Base-by-base conservation (phyloP, 164 flowering plant genomes). In the Malania oleifera region DNA sequence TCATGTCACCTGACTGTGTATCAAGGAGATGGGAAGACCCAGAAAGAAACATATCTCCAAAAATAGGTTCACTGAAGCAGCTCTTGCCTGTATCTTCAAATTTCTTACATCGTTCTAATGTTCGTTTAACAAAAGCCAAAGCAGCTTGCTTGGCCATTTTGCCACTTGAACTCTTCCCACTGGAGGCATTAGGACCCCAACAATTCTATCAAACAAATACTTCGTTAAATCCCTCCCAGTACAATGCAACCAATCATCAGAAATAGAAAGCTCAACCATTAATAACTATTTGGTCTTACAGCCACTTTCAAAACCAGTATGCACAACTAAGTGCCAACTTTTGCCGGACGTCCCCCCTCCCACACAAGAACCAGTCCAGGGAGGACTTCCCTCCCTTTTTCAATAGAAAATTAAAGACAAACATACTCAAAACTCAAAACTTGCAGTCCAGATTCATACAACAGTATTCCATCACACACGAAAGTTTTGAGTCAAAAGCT, bases 61-160 rank as follows among this genome's bases (percentile, higher is more conserved):
- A 84, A 52, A 67, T 31, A 24, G 86, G 82, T 47, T 82, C 95
- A 62, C 65, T 74, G 66, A 91, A 89, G 78, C 96, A 91, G 71
- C 95, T 87, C 64, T 66, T 74, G 34, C 92, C 87, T 3, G 83
- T 71, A 44, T 66, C 76, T 68, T 86, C 85, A 74, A 62, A 84
- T 55, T 70, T 72, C 50, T 68, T 84, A 59, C 80, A 88, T 23
- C 75, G 75, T 24, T 82, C 81, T 47, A 91, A 59, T 52, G 81
- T 80, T 44, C 82, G 74, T 63, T 71, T 82, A 11, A 73, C 82
- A 73, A 82, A 88, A 65, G 77, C 83, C 45, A 77, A 70, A 23
- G 90, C 83, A 59, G 84, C 84, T 69, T 79, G 89, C 76, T 82
- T 91, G 53, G 85, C 77, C 50, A 76, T 58, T 74, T 82, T 87